Base-by-base conservation (phyloP, 225 moss, liverwort and hornwort species). In the Climacium dendroides region DNA sequence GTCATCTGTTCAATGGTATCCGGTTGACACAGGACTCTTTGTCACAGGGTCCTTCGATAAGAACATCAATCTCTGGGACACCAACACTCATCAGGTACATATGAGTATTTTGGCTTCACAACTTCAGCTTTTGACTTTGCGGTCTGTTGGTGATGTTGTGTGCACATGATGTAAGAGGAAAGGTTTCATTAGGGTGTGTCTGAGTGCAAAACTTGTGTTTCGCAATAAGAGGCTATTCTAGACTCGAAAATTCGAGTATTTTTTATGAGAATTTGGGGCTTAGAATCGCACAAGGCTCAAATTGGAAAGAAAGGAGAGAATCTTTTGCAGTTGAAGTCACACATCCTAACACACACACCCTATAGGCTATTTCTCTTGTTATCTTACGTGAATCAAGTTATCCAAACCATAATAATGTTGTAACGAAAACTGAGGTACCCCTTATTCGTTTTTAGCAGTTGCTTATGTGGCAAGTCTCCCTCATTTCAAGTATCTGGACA, bases 1-100 rank as follows among this genome's bases (percentile, higher is more conserved):
- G 75, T 95, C 99, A 13, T 96, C 96, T 65, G 99, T 97, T 58
- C 95, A 94, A 89, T 99, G 99, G 99, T 99, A 97, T 81, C 99
- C 99, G 11, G 95, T 99, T 18, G 99, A 99, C 88, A 99, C 97
- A 30, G 99, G 99, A 22, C 94, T 99, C 80, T 99, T 99, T 52
- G 92, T 97, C 79, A 93, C 99, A 8, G 99, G 96, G 25, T 99
- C 99, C 58, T 97, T 94, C 63, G 99, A 99, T 77, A 94, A 95
- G 88, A 91, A 87, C 83, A 89, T 99, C 74, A 99, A 99, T 80
- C 91, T 99, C 71, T 99, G 99, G 99, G 97, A 99, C 85, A 99
- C 99, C 62, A 99, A 99, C 85, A 96, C 94, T 87, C 89, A 94
- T 79, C 96, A 97, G 94, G 98, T 95, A 50, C 32, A 59, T n/a